Base-by-base conservation (phyloP, 495 filamentous ascomycete genomes). In the Xylaria palmicola region DNA sequence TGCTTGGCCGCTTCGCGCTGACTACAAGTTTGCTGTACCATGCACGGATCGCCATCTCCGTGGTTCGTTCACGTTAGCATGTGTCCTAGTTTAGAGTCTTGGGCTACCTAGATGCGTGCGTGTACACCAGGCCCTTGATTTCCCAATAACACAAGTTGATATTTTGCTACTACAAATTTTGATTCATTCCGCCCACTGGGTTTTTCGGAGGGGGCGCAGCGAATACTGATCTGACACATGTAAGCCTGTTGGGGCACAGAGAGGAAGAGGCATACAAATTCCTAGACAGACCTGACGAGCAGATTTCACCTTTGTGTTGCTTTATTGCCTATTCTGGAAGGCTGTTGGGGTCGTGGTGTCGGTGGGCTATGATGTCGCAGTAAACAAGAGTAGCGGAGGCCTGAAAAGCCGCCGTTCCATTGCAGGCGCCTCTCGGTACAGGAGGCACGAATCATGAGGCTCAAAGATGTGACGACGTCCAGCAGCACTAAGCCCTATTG, bases 401-500 rank as follows among this genome's bases (percentile, higher is more conserved):
- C 12, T 29, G 34, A 29, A 55, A 36, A 41, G 27, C 32, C 55
- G 29, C 20, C 30, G 19, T 37, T 37, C 7, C 47, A 51, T 55
- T 43, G 56, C 34, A 59, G 22, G 22, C 12, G 10, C 4, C 41
- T 8, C 27, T 32, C 51, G 10, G 17, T 51, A 44, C 56, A 34
- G 37, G 34, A 51, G 27, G 44, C 36, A 26, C 45, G 39, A 30
- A 56, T 62, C 29, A 60, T 49, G 48, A 49, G 44, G 55, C 50
- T 62, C 56, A 36, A n/a, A 40, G 43, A 59, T 47, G 32, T 41
- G 60, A 37, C 53, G 49, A 57, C 34, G 37, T 51, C 32, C 37
- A 61, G 59, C 60, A 41, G 61, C 76, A 65, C 78, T 79, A 81
- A 76, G 75, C 76, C 76, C 64, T 74, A 72, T 70, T 72, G 52